Conservation (phyloP, 2,329 filamentous ascomycete genomes). For the Aspergillus melleus region DNA sequence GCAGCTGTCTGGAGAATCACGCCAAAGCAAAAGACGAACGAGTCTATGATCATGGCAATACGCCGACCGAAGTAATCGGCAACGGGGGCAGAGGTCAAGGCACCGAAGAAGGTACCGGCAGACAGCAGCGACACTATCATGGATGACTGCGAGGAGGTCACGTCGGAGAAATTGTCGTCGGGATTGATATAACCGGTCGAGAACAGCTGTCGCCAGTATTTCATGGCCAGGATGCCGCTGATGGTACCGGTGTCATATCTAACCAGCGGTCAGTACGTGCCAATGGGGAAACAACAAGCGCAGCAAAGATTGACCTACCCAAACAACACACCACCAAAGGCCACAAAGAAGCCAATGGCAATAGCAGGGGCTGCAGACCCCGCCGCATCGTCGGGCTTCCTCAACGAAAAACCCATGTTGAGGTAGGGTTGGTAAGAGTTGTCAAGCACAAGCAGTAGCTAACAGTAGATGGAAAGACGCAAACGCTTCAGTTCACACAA, state of each 20-base stretch:
- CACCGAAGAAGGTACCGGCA: slow-evolving; percentile 71
- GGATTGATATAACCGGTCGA: slow-evolving; percentile 38
- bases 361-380: slow-evolving; percentile 52
- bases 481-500: not conserved
- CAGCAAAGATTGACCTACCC: slow-evolving; percentile 45
- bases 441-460: not conserved
- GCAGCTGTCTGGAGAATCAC: slow-evolving; percentile 35
- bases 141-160: slow-evolving; percentile 56
- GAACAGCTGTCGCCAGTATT: slow-evolving; percentile 41
- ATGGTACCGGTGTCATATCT: slow-evolving; percentile 58
- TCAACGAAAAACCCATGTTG: slow-evolving; percentile 45
- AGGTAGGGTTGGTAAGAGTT: not conserved
- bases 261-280: not conserved
- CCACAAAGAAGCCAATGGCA: slow-evolving; percentile 58
- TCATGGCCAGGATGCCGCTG: slow-evolving; percentile 53
- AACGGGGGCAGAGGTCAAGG: slow-evolving; percentile 66
- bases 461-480: not conserved
- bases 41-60: slow-evolving; percentile 41
- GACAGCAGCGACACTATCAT: slow-evolving; percentile 73
- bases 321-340: slow-evolving; percentile 60
- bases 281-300: not conserved
- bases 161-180: slow-evolving; percentile 41
- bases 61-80: slow-evolving; percentile 44
- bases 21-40: slow-evolving; percentile 35
- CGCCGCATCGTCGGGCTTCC: slow-evolving; percentile 46